phyloP scores from a whole-genome alignment of 345 rosid genomes.

The Excoecaria agallocha region DNA sequence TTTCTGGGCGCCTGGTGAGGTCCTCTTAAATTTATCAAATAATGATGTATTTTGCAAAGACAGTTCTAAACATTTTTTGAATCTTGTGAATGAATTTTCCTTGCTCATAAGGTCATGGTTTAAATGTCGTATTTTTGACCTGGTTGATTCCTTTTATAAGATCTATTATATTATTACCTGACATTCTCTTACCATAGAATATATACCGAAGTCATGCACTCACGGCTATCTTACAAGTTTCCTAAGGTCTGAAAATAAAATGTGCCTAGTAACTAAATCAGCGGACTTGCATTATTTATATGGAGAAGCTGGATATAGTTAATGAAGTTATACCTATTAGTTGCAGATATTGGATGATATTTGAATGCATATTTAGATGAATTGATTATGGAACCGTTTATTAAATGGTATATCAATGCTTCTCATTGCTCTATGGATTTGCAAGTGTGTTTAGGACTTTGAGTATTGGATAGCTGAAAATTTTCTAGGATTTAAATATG shows the following conservation, averaged over 20 bases:
- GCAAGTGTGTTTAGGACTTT: background rate
- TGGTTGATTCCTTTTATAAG: background rate
- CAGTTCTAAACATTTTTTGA: background rate
- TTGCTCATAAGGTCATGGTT: background rate
- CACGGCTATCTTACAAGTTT: background rate
- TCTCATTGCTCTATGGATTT: background rate
- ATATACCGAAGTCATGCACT: background rate
- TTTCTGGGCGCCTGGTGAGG: slow-evolving; percentile 94
- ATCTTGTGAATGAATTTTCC: background rate
- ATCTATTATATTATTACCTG: background rate
- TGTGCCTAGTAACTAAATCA: slow-evolving; percentile 1
- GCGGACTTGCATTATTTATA: background rate
- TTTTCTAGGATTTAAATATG: background rate
- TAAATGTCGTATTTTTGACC: background rate
- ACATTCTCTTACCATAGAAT: background rate
- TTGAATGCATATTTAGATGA: background rate
- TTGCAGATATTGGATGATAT: background rate
- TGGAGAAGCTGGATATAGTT: background rate
- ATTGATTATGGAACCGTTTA: background rate
- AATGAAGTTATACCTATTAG: background rate
- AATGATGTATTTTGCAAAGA: background rate
- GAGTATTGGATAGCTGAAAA: background rate
- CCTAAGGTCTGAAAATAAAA: background rate
- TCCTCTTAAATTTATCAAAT: slow-evolving; percentile 8
- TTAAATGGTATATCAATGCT: background rate